Evolutionary conservation across 225 moss, liverwort and hornwort genomes (phyloP).

Genomic region (Sphagnum contortum): DNA sequence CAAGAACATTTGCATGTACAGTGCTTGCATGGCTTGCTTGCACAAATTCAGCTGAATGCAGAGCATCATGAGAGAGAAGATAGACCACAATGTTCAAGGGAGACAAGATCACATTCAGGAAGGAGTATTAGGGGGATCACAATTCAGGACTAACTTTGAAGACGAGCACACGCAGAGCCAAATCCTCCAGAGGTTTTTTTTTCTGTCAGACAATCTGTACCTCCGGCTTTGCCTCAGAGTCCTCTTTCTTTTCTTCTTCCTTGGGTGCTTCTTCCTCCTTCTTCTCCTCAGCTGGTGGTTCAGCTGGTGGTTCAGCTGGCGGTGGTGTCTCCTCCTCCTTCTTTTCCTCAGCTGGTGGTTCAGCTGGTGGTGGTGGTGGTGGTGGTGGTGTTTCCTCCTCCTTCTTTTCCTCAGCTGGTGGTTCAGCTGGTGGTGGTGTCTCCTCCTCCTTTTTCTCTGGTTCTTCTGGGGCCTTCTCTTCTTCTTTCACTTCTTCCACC

Average conservation of each 20-base stretch:
- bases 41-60: too few species aligned
- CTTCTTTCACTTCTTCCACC: background rate
- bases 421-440: slow-evolving; percentile 7
- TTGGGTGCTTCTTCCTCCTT: slow-evolving; percentile 3
- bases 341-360: slow-evolving; percentile 13
- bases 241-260: slow-evolving; percentile 10
- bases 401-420: slow-evolving; percentile 12
- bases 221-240: background rate
- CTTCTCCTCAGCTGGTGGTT: slow-evolving; percentile 5
- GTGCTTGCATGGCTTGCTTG: too few species aligned
- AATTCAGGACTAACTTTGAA: too few species aligned
- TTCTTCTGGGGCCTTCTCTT: slow-evolving; percentile 1
- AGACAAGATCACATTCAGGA: too few species aligned
- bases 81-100: too few species aligned
- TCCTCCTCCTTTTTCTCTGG: slow-evolving; percentile 1
- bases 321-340: slow-evolving; percentile 9
- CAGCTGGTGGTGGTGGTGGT: slow-evolving; percentile 2
- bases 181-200: too few species aligned
- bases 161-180: too few species aligned
- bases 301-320: background rate
- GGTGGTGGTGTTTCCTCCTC: slow-evolving; percentile 5
- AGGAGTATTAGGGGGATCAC: too few species aligned
- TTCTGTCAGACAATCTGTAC: background rate
- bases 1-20: too few species aligned
- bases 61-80: too few species aligned